Evolutionary conservation across 208 protist genomes (phyloP), one percentile per base, ranked within the genome.

Genomic region (Acanthamoeba sp.): DNA sequence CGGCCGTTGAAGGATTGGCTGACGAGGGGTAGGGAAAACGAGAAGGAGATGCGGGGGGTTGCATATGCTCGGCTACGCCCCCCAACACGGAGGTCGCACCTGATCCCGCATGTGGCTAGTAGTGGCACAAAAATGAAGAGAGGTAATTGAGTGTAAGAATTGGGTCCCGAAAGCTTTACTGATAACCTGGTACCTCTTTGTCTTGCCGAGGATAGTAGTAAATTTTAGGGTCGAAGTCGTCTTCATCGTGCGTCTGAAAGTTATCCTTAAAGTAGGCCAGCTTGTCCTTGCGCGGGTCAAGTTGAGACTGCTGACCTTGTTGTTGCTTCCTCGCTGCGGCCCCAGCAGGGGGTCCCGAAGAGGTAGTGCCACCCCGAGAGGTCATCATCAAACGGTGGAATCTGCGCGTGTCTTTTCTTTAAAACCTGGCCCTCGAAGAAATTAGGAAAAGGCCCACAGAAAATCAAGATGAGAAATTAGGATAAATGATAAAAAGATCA

Each of bases 181-280:
- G 42, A 48, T 78, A 2, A 78, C 32, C 3, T 20, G 22, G 42
- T 29, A 91, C 84, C 84, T 91, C 84, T 71, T 91, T 91, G 2
- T 91, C 84, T 45, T 91, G 84, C 5, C 84, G 2, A 2, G 48
- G 84, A 36, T 91, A 91, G 84, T 91, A 91, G 84, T 91, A 91
- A 38, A 91, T 91, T 50, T 91, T 91, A 4, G 84, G 84, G 20
- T 91, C 84, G 71, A 91, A 91, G 55, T 91, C 84, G 34, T 91
- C 84, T 50, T 91, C 84, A 71, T 91, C 84, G 52, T 91, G 84
- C 24, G 84, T 71, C 24, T 91, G 84, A 50, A 91, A 71, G n/a
- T 91, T 91, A 24, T 71, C 84, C 27, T 62, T 71, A 22, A 91
- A 91, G 34, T 91, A 91, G 32, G 84, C 84, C 45, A 91, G 22